phyloP scores from a whole-genome alignment of 179 eudicot species.

The Carnegiea gigantea region DNA sequence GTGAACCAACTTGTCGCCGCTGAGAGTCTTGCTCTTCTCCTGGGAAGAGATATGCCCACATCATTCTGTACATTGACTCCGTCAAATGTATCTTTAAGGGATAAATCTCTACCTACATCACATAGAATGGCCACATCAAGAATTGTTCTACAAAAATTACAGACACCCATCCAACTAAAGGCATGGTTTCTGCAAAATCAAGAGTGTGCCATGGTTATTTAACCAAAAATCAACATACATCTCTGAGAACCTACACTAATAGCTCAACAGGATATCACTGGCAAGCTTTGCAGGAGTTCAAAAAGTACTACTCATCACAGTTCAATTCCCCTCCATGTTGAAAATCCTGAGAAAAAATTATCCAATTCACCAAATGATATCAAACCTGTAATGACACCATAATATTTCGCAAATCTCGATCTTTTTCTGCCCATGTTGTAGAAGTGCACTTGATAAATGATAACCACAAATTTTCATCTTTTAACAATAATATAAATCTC shows the following conservation, averaged over 20 bases:
- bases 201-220: too few species aligned
- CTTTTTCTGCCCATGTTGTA: neutral
- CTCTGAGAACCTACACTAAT: neutral
- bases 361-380: neutral
- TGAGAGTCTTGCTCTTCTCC: conserved; percentile 99
- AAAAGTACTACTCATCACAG: neutral
- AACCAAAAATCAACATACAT: neutral
- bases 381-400: neutral
- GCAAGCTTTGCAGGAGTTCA: neutral
- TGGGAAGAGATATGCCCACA: conserved; percentile 98
- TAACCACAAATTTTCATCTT: too few species aligned
- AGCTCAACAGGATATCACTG: neutral
- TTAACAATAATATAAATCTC: too few species aligned
- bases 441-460: neutral
- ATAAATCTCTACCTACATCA: conserved; percentile 84
- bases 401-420: neutral
- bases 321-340: neutral
- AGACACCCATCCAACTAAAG: neutral
- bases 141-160: neutral
- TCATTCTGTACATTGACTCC: conserved; percentile 84
- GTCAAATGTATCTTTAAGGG: conserved; percentile 96
- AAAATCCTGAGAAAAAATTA: neutral
- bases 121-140: conserved; percentile 13
- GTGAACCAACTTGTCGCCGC: conserved; percentile 74
- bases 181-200: neutral